Conservation (phyloP, 768 basidiomycete species). For the Termitomyces sp. region DNA sequence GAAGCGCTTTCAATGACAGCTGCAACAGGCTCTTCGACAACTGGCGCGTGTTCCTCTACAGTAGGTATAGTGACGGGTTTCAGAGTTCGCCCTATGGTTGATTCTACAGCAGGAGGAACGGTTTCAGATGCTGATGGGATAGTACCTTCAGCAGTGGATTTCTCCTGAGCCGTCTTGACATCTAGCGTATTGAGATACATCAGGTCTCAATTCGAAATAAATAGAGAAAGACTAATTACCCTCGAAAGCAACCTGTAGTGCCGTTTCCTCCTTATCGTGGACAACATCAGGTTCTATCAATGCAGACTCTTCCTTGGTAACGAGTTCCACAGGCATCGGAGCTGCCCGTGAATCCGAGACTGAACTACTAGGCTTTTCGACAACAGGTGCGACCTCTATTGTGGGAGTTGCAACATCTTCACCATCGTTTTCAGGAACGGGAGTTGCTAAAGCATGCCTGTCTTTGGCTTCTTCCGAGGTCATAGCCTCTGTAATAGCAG, state of each 20-base stretch:
- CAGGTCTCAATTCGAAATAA: neutral
- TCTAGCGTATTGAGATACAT: neutral
- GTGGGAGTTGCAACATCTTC: neutral
- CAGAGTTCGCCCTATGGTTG: neutral
- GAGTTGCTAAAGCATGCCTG: neutral
- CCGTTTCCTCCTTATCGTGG: neutral
- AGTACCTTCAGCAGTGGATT: neutral
- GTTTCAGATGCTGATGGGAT: neutral
- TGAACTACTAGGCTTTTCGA: neutral
- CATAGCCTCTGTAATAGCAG: neutral
- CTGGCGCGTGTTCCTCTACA: conserved; percentile 4
- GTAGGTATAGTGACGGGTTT: conserved; percentile 2
- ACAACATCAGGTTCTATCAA: neutral
- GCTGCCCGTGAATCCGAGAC: neutral
- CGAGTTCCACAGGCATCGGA: neutral
- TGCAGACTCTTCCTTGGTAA: neutral
- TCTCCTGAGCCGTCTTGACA: no score
- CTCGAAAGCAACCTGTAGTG: neutral
- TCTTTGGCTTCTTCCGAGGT: neutral
- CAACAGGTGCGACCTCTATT: neutral
- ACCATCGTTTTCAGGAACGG: neutral
- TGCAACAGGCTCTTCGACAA: neutral
- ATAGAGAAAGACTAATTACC: neutral
- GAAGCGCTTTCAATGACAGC: neutral
- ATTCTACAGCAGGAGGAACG: neutral